Conservation (phyloP, 1,139 yeast genomes). For the Meyerozyma smithsonii region DNA sequence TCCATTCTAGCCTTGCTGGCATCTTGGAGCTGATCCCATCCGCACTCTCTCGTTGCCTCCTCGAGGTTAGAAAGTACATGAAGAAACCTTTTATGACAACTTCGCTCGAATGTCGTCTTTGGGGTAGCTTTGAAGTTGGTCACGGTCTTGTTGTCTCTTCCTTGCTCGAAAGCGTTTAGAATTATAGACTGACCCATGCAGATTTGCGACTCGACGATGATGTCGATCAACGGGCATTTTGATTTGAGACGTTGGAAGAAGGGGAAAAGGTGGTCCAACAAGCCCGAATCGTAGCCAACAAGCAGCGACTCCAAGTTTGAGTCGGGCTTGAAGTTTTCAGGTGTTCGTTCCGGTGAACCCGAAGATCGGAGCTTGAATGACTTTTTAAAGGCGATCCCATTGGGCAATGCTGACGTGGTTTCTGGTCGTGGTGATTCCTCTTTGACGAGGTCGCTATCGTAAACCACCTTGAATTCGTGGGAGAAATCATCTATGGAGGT, state of each 20-base stretch:
- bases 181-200: conserved; percentile 19
- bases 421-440: conserved; percentile 2
- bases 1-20: neutral
- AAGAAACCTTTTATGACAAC: neutral
- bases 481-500: conserved; percentile 17
- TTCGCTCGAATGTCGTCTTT: neutral
- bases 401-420: conserved; percentile 2
- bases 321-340: neutral
- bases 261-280: conserved; percentile 1
- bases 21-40: neutral
- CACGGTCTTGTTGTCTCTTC: neutral
- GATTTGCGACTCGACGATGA: conserved; percentile 5
- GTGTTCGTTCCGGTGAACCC: neutral
- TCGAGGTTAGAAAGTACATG: neutral
- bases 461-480: conserved; percentile 14
- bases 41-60: neutral
- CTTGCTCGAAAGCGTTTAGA: conserved; percentile 11
- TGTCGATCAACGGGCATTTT: neutral
- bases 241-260: neutral
- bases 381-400: neutral
- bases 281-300: neutral
- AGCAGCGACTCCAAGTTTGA: neutral
- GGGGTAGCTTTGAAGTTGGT: neutral
- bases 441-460: conserved; percentile 9
- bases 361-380: neutral